These are phyloP conservation scores for Pseudoturritis turrita DNA, from an alignment of 345 rosid genomes.

Conservation along the genomic window DNA sequence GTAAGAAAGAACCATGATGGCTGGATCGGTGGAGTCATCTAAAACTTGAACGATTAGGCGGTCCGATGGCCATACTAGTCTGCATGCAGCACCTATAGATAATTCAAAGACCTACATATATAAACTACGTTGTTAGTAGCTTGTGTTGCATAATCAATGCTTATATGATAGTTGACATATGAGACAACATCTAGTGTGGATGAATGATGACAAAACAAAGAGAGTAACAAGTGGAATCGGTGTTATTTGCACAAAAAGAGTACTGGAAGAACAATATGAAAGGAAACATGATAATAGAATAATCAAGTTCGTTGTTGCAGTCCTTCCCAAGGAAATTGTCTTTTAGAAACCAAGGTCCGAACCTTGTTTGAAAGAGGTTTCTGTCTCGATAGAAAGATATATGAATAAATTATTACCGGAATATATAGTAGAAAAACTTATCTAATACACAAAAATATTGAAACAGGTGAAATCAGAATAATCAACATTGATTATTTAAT, in stretches of 20 bases:
- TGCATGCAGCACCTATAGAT: constrained; percentile 58
- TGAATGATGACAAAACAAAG: background rate
- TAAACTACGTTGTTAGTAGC: background rate
- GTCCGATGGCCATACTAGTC: constrained; percentile 49
- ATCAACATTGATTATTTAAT: background rate
- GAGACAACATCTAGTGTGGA: background rate
- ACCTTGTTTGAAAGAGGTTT: no score
- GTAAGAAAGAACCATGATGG: constrained; percentile 38
- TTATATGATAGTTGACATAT: background rate
- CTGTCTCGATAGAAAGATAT: no score
- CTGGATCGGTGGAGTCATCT: constrained; percentile 55
- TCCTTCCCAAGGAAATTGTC: no score
- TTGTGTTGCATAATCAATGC: no score
- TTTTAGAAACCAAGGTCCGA: no score
- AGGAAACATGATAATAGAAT: no score
- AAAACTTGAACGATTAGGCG: constrained; percentile 51
- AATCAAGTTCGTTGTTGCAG: no score
- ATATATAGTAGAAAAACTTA: background rate
- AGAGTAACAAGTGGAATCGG: background rate
- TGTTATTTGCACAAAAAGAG: background rate
- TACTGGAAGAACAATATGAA: no score
- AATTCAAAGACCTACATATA: constrained; percentile 41
- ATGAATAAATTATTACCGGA: no score
- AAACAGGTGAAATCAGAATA: background rate
- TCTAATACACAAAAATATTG: background rate